A percentile compares a stretch with the other conserved stretches of the same genome.
These are phyloP conservation scores for Apophysomyces variabilis DNA, from an alignment of 371 early-diverging fungal species.

Conservation along the genomic window DNA sequence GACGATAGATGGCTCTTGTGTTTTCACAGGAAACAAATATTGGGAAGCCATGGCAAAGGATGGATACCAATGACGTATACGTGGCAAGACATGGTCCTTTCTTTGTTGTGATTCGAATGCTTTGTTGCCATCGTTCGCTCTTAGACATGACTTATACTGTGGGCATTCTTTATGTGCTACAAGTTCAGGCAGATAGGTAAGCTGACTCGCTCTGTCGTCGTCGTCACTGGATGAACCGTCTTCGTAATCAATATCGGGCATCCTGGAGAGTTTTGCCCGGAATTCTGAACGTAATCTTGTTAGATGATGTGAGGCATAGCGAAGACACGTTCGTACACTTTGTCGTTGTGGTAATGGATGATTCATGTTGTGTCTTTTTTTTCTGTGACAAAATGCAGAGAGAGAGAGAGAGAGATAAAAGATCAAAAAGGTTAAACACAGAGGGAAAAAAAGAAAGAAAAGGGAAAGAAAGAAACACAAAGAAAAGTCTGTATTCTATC, in stretches of 20 bases:
- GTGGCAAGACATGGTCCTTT: background rate
- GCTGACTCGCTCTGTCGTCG: conserved; percentile 19
- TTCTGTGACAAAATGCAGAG: too few relatives aligned
- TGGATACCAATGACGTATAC: conserved; percentile 4
- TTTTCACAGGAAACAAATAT: background rate
- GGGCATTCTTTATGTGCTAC: background rate
- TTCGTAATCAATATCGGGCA: background rate
- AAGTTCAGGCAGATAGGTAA: conserved; percentile 20
- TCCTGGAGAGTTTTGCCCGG: background rate
- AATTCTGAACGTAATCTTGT: conserved; percentile 4
- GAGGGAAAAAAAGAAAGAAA: background rate
- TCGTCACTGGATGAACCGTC: conserved; percentile 5
- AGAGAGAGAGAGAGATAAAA: too few relatives aligned
- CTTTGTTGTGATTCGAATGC: background rate
- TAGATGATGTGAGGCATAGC: background rate
- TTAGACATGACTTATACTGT: background rate
- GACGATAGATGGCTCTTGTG: background rate
- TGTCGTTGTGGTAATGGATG: conserved; percentile 1
- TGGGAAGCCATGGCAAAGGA: conserved; percentile 7
- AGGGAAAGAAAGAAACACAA: background rate
- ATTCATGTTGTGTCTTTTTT: background rate
- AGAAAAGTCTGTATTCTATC: background rate
- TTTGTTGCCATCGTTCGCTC: background rate
- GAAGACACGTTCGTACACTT: conserved; percentile 7
- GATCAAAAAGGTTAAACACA: too few relatives aligned